Evolutionary conservation across 495 filamentous ascomycete species (phyloP), one percentile per base, ranked within the genome.

Genomic region (Neurospora tetraspora): DNA sequence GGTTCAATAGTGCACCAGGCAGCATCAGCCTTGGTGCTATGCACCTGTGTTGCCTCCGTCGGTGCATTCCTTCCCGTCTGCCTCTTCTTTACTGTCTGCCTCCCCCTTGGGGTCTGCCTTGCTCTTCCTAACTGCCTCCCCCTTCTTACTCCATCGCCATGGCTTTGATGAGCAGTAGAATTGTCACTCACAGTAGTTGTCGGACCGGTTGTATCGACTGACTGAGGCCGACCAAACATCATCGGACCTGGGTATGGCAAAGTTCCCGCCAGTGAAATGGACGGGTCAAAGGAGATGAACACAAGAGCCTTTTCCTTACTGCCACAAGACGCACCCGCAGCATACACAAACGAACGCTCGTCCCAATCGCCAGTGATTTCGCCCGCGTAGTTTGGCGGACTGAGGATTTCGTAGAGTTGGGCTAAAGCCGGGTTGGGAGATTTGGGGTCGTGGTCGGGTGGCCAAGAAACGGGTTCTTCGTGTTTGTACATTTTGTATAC

Each of bases 271-370:
- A 82, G 70, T 16, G 69, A 68, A 16, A 82, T 75, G 11, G 82
- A 74, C 0, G 90, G 87, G 74, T 93, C 90, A 75, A 91, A 93
- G 42, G 85, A 89, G 69, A 93, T 77, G 43, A 91, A 84, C 9
- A 92, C 80, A 39, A 93, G 75, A 0, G 86, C 84, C 27, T 34
- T 65, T 36, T 34, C 27, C 27, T 81, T 79, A 34, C 85, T 77
- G 18, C 87, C 82, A 27, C 78, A 77, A 1, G 77, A 71, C 6
- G 77, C 71, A 0, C 82, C 77, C 7, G 84, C 86, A 0, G 84
- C 81, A 73, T 90, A 87, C 5, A 91, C 81, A 5, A 91, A 78
- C 14, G 89, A 89, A 18, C 89, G 83, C n/a, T 92, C 90, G 69
- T 92, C 89, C 36, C 87, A 85, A 40, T 81, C 76, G 1, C 87